These are phyloP conservation scores for Russula sp. DNA, from an alignment of 768 basidiomycete species.

Conservation along the genomic window DNA sequence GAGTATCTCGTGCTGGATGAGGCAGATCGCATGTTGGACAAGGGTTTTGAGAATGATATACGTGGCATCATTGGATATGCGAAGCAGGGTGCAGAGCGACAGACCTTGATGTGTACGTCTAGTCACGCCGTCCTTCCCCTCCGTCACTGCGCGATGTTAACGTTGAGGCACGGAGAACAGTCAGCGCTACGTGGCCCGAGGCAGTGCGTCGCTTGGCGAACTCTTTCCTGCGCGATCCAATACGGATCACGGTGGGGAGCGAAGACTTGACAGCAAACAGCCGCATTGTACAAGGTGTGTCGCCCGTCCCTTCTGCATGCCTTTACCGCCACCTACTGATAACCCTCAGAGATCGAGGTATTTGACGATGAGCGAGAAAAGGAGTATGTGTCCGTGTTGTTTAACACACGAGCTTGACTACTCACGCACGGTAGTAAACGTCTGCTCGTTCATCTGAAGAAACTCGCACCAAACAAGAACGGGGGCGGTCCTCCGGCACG, in stretches of 20 bases:
- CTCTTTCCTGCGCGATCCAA: constrained; percentile 78
- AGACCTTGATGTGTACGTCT: constrained; percentile 87
- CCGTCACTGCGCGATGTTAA: not conserved
- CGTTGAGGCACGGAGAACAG: constrained; percentile 31
- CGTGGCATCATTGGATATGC: constrained; percentile 76
- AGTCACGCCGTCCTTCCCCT: no score
- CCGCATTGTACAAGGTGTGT: constrained; percentile 70
- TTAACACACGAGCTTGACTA: not conserved
- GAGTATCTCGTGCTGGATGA: constrained; percentile 93
- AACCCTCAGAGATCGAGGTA: constrained; percentile 62
- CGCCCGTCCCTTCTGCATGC: not conserved
- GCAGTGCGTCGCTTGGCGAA: constrained; percentile 82
- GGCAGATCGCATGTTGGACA: constrained; percentile 97
- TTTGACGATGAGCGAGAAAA: constrained; percentile 80
- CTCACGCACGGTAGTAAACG: constrained; percentile 41
- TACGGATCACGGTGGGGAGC: constrained; percentile 89
- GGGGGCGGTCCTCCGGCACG: constrained; percentile 51
- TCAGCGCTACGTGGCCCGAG: constrained; percentile 99
- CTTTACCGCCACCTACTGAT: not conserved
- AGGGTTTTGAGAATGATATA: constrained; percentile 98
- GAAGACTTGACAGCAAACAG: constrained; percentile 94
- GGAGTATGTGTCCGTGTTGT: constrained; percentile 48
- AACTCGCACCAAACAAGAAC: constrained; percentile 55
- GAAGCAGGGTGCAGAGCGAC: constrained; percentile 59
- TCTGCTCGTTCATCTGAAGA: constrained; percentile 48